Percentiles rank a stretch among this genome's conserved stretches.
Evolutionary conservation across 768 basidiomycete species (phyloP).

Genomic region (Russula griseocarnosa): DNA sequence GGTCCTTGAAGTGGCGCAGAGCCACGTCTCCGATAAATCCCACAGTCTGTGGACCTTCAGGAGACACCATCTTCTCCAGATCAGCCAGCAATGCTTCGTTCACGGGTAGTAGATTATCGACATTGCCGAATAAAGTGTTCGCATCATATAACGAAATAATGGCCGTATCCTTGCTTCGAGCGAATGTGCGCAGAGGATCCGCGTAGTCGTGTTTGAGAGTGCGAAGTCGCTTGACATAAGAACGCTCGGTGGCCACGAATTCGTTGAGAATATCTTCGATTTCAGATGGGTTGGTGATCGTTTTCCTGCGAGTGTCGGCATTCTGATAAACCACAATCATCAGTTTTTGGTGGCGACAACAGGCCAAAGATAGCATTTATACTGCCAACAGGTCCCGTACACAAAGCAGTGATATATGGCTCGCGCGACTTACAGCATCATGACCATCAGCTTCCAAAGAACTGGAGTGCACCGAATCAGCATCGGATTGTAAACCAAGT

Average conservation of each 20-base stretch:
- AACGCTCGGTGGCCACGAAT: constrained; percentile 82
- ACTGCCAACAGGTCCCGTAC: background rate
- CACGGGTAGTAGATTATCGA: constrained; percentile 84
- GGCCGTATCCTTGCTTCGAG: constrained; percentile 76
- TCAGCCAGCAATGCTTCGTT: constrained; percentile 83
- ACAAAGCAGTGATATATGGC: background rate
- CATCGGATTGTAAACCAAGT: constrained; percentile 49
- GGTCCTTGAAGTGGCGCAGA: constrained; percentile 79
- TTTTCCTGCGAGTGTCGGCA: constrained; percentile 45
- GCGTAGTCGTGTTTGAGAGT: constrained; percentile 87
- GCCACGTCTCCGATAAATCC: constrained; percentile 81
- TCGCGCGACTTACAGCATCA: constrained; percentile 30
- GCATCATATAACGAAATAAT: constrained; percentile 90
- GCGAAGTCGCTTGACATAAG: constrained; percentile 79
- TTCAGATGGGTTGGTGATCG: constrained; percentile 59
- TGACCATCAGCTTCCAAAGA: constrained; percentile 36
- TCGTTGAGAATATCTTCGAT: constrained; percentile 78
- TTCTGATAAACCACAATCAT: constrained; percentile 1
- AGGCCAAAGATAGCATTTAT: background rate
- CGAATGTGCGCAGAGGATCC: constrained; percentile 83
- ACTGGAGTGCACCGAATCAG: constrained; percentile 42
- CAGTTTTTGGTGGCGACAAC: background rate
- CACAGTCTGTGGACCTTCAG: constrained; percentile 52
- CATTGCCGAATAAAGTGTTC: constrained; percentile 89
- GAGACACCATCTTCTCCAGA: constrained; percentile 71